Conservation (phyloP, 345 rosid species). For the Psidium friedrichsthalianum region DNA sequence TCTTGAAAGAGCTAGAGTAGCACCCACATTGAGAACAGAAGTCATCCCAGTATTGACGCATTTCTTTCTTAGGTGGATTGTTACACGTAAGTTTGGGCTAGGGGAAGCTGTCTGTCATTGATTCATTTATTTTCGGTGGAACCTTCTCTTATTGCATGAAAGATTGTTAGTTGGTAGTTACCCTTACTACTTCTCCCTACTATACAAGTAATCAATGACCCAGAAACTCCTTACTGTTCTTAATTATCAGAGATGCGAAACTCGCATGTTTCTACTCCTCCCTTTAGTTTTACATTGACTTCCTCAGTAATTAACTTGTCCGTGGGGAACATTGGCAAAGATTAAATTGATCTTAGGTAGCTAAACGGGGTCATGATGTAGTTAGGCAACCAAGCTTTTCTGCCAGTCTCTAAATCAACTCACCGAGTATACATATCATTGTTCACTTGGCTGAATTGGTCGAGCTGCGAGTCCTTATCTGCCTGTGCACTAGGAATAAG, state of each 20-base stretch:
- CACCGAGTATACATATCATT: too few relatives aligned
- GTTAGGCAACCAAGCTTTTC: too few relatives aligned
- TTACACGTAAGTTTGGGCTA: not conserved
- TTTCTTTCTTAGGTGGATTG: too few relatives aligned
- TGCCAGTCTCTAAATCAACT: too few relatives aligned
- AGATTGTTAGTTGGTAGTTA: not conserved
- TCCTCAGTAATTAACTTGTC: not conserved
- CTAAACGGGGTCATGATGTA: too few relatives aligned
- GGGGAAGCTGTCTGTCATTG: not conserved
- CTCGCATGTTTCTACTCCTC: not conserved
- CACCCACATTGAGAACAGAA: too few relatives aligned
- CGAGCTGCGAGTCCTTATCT: conserved; percentile 3
- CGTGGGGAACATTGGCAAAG: not conserved
- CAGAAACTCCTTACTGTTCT: not conserved
- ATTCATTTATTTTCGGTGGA: not conserved
- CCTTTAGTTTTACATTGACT: not conserved
- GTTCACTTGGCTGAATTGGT: too few relatives aligned
- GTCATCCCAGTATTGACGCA: too few relatives aligned
- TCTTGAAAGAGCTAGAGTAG: too few relatives aligned
- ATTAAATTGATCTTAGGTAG: too few relatives aligned
- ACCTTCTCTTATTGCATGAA: not conserved
- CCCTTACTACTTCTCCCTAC: not conserved
- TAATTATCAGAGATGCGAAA: not conserved
- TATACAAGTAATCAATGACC: not conserved
- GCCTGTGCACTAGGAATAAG: conserved; percentile 68